These are phyloP conservation scores for Achaetomiella virescens DNA, from an alignment of 495 filamentous ascomycete species.

Conservation along the genomic window DNA sequence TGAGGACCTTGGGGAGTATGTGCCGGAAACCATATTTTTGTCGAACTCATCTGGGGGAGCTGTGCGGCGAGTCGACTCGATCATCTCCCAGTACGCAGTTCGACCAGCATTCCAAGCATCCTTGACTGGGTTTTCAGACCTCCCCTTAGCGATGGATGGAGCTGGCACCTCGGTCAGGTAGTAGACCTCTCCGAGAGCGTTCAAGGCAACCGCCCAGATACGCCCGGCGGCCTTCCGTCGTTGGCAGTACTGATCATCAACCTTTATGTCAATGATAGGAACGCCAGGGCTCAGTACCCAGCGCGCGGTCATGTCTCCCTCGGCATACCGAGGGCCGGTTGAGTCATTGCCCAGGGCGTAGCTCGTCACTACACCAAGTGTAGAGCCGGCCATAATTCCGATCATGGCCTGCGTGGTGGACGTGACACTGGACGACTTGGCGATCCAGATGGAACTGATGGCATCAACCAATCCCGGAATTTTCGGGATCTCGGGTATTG, in stretches of 20 bases:
- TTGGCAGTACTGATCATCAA: conserved; percentile 72
- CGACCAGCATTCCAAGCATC: conserved; percentile 75
- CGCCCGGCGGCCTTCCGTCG: conserved; percentile 61
- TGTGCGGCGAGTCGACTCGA: conserved; percentile 66
- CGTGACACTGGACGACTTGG: conserved; percentile 68
- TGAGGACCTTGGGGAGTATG: conserved; percentile 44
- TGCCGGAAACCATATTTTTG: conserved; percentile 39
- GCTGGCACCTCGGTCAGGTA: conserved; percentile 66
- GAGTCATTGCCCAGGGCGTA: conserved; percentile 70
- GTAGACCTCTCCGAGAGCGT: conserved; percentile 88
- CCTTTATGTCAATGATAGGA: conserved; percentile 76
- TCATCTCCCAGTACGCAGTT: conserved; percentile 69
- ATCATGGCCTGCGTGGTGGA: conserved; percentile 68
- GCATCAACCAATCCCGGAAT: conserved; percentile 55
- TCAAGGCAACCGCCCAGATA: conserved; percentile 80
- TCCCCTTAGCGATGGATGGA: conserved; percentile 32
- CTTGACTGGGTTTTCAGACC: conserved; percentile 49
- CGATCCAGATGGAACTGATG: conserved; percentile 81
- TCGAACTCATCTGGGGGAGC: conserved; percentile 63
- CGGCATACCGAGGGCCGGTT: conserved; percentile 58
- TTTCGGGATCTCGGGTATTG: conserved; percentile 63
- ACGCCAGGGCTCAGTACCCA: conserved; percentile 92
- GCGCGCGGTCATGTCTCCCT: conserved; percentile 72
- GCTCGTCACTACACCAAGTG: conserved; percentile 75
- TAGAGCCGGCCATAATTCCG: conserved; percentile 79